phyloP scores from a whole-genome alignment of 1,139 yeast genomes.

The Tardiomyces digboiensis region DNA sequence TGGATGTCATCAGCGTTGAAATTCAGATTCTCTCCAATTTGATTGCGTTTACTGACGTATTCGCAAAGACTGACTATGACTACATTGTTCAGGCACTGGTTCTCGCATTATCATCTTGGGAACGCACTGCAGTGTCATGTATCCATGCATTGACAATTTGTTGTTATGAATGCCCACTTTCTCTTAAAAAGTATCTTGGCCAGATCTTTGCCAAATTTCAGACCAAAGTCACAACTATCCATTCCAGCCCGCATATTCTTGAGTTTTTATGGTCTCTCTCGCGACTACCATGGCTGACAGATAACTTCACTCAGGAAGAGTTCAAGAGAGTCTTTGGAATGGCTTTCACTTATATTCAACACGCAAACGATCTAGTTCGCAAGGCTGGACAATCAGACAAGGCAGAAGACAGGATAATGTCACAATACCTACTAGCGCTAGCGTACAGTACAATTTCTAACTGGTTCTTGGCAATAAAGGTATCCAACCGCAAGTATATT shows the following conservation, averaged over 20 bases:
- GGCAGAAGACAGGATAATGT: slow-evolving; percentile 35
- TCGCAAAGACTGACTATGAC: slow-evolving; percentile 58
- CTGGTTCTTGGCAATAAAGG: slow-evolving; percentile 62
- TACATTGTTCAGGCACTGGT: slow-evolving; percentile 56
- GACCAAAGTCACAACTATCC: slow-evolving; percentile 59
- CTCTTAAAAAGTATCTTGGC: slow-evolving; percentile 59
- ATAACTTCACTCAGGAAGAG: slow-evolving; percentile 70
- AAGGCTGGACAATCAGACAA: slow-evolving; percentile 9
- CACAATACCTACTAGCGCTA: slow-evolving; percentile 51
- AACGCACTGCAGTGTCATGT: slow-evolving; percentile 68
- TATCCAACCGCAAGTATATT: slow-evolving; percentile 48
- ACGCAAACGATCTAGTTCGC: slow-evolving; percentile 43
- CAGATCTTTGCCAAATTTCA: slow-evolving; percentile 62
- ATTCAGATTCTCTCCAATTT: slow-evolving; percentile 59
- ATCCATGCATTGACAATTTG: slow-evolving; percentile 68
- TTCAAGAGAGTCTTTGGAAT: slow-evolving; percentile 75
- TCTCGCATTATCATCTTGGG: slow-evolving; percentile 64
- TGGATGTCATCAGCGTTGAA: slow-evolving; percentile 58
- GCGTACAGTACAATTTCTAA: slow-evolving; percentile 62
- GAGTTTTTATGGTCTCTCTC: slow-evolving; percentile 65
- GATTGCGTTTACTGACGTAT: slow-evolving; percentile 51
- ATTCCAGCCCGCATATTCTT: slow-evolving; percentile 63
- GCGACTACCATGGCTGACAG: slow-evolving; percentile 55
- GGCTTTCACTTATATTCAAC: slow-evolving; percentile 71
- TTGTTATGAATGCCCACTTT: slow-evolving; percentile 70